Percentiles rank a stretch among this genome's conserved stretches.
phyloP scores from a whole-genome alignment of 73 alveolate genomes.

The Tetrahymena malaccensis region DNA sequence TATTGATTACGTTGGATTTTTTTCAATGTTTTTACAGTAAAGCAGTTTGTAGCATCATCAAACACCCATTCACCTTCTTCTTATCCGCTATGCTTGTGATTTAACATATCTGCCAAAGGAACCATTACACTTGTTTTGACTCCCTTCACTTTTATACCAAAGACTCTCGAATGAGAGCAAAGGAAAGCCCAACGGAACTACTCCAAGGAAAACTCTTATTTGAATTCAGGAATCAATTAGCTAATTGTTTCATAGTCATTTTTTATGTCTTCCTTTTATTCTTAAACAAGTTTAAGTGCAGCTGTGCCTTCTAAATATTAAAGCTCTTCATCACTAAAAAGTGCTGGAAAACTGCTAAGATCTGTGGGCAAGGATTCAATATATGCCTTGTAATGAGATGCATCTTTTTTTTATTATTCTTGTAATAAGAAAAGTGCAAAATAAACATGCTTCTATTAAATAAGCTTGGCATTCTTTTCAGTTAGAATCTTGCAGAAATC shows the following conservation, averaged over 20 bases:
- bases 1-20: background rate
- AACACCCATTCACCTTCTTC: background rate
- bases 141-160: background rate
- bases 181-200: background rate
- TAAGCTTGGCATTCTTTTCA: background rate
- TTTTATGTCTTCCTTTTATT: background rate
- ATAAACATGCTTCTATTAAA: background rate
- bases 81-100: background rate
- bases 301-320: background rate
- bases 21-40: background rate
- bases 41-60: background rate
- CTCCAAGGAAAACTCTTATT: background rate
- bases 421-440: background rate
- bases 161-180: background rate
- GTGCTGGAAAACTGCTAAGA: background rate
- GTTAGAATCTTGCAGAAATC: background rate
- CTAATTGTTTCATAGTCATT: background rate
- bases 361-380: background rate
- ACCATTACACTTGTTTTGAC: background rate
- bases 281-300: background rate
- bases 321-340: background rate
- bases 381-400: background rate
- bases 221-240: background rate
- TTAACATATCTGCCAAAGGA: background rate
- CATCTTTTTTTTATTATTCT: background rate